A percentile compares a stretch with the other conserved stretches of the same genome.
Conservation (phyloP, 441 rosid species). For the Adansonia madagascariensis region DNA sequence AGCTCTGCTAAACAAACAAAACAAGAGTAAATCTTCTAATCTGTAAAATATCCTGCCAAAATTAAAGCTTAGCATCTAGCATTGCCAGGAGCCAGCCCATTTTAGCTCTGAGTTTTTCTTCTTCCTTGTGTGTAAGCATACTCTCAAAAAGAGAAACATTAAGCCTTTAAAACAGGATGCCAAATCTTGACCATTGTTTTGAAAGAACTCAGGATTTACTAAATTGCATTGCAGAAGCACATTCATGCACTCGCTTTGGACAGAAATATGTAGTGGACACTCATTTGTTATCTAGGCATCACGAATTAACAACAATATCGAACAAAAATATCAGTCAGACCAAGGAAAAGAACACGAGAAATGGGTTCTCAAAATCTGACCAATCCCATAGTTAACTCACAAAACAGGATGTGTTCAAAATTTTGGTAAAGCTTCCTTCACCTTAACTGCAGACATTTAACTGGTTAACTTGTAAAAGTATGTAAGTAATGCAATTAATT, state of each 20-base stretch:
- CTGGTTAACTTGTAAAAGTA: neutral
- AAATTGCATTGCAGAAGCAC: neutral
- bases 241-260: constrained; percentile 3
- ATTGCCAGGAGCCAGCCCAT: constrained; percentile 1
- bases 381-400: neutral
- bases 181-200: neutral
- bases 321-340: neutral
- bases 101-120: constrained; percentile 2
- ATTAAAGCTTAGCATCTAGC: neutral
- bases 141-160: neutral
- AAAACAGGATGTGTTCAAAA: neutral
- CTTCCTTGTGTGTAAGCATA: neutral
- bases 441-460: neutral
- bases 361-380: neutral
- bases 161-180: neutral
- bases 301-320: neutral
- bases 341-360: neutral
- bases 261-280: neutral
- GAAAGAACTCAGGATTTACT: constrained; percentile 9
- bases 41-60: neutral
- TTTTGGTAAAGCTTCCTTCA: neutral
- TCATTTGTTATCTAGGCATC: neutral
- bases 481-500: neutral
- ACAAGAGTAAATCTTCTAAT: constrained; percentile 22
- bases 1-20: constrained; percentile 10